Evolutionary conservation across 176 grass and related monocot genomes (phyloP).

Genomic region (Ananas comosus): DNA sequence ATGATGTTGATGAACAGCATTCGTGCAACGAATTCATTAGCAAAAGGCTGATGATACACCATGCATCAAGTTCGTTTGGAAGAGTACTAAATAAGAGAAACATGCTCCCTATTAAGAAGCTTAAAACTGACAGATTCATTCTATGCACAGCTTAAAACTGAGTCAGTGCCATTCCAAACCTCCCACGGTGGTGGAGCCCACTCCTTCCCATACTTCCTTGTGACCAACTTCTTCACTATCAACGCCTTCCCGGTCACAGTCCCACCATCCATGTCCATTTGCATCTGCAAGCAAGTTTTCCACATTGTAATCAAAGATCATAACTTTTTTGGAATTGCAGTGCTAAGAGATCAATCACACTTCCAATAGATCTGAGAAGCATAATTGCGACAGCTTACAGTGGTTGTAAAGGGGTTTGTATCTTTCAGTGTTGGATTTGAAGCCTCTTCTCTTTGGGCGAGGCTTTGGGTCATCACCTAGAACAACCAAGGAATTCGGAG

Average conservation of each 20-base stretch:
- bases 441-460: conserved; percentile 15
- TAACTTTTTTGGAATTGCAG: background rate
- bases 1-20: too few relatives aligned
- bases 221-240: conserved; percentile 79
- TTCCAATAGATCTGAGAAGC: background rate
- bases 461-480: conserved; percentile 72
- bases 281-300: conserved; percentile 40
- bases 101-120: too few relatives aligned
- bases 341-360: background rate
- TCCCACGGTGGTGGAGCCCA: conserved; percentile 67
- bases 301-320: background rate
- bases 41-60: too few relatives aligned
- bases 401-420: conserved; percentile 61
- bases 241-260: conserved; percentile 63
- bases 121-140: too few relatives aligned
- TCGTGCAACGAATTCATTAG: too few relatives aligned
- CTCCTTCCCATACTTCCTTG: conserved; percentile 78
- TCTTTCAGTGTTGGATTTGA: conserved; percentile 12
- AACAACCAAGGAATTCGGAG: conserved; percentile 40
- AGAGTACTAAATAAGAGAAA: too few relatives aligned
- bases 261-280: conserved; percentile 66
- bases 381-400: conserved; percentile 41
- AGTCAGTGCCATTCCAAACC: conserved; percentile 69
- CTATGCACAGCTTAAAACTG: too few relatives aligned
- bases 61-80: too few relatives aligned